Base-by-base conservation (phyloP, 2,329 filamentous ascomycete species). In the Cladosporium austrohemisphaericum region DNA sequence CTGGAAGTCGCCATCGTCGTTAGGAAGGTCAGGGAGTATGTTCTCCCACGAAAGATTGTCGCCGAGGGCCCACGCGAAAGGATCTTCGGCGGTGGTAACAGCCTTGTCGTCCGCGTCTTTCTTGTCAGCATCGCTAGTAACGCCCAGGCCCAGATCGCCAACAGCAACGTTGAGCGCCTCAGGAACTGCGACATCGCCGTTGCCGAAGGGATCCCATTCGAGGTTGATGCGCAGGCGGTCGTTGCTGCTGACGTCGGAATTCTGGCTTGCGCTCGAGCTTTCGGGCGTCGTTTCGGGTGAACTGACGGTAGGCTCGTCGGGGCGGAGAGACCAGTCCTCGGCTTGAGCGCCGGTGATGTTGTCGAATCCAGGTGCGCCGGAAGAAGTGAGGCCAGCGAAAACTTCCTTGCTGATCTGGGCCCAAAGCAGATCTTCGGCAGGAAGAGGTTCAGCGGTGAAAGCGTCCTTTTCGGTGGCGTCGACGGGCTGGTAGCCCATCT, bases 171-270 rank as follows among this genome's bases (percentile, higher is more conserved):
- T 45, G 38, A 60, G 43, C 11, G 35, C 45, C 18, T 55, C 57
- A 9, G 58, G 58, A 3, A 59, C 51, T 13, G 49, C 62, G 4
- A 54, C 58, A 20, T 66, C 65, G 32, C 64, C 65, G 44, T 67
- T 58, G 41, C 65, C 56, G 29, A 55, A 60, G 23, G 57, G 44
- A 45, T 62, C 60, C 54, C 59, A 61, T 43, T 57, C 61, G 18
- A 72, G 54, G 44, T 63, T 67, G 57, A 73, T 70, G 25, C 63
- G 56, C 8, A 73, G 55, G 23, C 68, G 66, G 54, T 72, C 70
- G 48, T 66, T 66, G 54, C 71, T 67, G 16, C 63, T 68, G 18
- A 74, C 68, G 47, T 75, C 71, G 36, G 68, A 72, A 38, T 64
- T 65, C 19, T 63, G 61, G 63, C 55, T 70, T 44, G 57, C 53